A percentile compares a stretch with the other conserved stretches of the same genome.
phyloP scores from a whole-genome alignment of 2,329 filamentous ascomycete species.

The Paecilomyces dactylethromorphus region DNA sequence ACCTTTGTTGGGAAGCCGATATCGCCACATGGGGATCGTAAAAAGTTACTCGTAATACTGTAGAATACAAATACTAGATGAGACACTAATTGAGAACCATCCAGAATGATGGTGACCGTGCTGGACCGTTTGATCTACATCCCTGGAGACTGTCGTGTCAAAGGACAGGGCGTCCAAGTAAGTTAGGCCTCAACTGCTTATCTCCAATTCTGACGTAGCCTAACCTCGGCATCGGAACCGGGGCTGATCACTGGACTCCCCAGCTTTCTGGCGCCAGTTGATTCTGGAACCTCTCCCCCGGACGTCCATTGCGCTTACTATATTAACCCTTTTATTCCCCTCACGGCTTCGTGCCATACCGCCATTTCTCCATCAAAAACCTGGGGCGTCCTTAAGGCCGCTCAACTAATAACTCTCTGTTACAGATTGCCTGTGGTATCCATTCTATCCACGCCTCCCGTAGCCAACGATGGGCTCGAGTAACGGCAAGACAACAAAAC shows the following conservation, averaged over 20 bases:
- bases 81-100: not conserved
- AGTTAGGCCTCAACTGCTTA: slow-evolving; percentile 6
- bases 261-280: slow-evolving; percentile 2
- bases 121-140: not conserved
- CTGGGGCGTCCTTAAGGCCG: not conserved
- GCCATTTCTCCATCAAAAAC: not conserved
- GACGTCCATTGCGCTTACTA: slow-evolving; percentile 8
- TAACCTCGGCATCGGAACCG: slow-evolving; percentile 29
- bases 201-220: slow-evolving; percentile 17
- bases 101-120: not conserved
- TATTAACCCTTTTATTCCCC: not conserved
- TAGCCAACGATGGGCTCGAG: slow-evolving; percentile 28
- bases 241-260: slow-evolving; percentile 20
- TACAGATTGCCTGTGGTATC: not conserved
- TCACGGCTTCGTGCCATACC: not conserved
- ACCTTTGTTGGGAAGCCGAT: not conserved
- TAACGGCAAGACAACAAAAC: slow-evolving; percentile 32
- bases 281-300: slow-evolving; percentile 23
- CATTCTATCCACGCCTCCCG: not conserved
- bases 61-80: not conserved
- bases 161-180: not conserved
- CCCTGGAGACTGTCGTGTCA: not conserved
- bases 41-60: not conserved
- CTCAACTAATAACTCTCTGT: not conserved
- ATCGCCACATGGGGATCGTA: not conserved